Base-by-base conservation (phyloP, 345 rosid species). In the Boechera retrofracta region DNA sequence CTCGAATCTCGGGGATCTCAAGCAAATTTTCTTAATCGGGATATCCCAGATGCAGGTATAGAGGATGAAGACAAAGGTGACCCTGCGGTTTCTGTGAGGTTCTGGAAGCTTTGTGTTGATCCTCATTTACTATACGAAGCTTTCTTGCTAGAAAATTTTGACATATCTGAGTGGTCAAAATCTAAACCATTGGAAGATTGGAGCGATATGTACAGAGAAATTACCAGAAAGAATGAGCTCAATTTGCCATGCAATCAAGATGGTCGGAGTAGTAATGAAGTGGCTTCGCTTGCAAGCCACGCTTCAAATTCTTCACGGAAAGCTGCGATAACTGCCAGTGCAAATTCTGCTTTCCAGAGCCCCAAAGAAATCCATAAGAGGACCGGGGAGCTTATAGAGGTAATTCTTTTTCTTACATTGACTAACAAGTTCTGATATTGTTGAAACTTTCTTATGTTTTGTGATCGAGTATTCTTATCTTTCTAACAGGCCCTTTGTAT, bases 351-450 rank as follows among this genome's bases (percentile, higher is more conserved):
- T 75, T 94, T 94, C 74, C 82, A 82, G 67, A 75, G 56, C 67
- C 87, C 94, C 58, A 80, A 82, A 84, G 97, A 89, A 85, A 77
- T 89, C 73, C 88, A 83, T 41, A 89, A 85, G 88, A 87, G 86
- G 80, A 87, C 84, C 26, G 98, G 98, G 71, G 96, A 91, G 84
- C 96, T 94, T 75, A 80, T 94, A 64, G 96, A 94, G 96, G 98
- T 89, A 73, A 58, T 54, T 69, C 7, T 75, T 60, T 33, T 45
- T 64, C 67, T 67, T 74, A 67, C 69, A 71, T 59, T 18, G 6
- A 49, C 41, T 55, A 74, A 64, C 39, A 15, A 53, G 64, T 67
- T 71, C 77, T 80, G 59, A 74, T 64, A 52, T 62, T 41, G 55
- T 36, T 59, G 58, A 60, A 75, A 55, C 38, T 16, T 69, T 53